Evolutionary conservation across 2,329 filamentous ascomycete genomes (phyloP), one percentile per base, ranked within the genome.

Genomic region (Nemania diffusa): DNA sequence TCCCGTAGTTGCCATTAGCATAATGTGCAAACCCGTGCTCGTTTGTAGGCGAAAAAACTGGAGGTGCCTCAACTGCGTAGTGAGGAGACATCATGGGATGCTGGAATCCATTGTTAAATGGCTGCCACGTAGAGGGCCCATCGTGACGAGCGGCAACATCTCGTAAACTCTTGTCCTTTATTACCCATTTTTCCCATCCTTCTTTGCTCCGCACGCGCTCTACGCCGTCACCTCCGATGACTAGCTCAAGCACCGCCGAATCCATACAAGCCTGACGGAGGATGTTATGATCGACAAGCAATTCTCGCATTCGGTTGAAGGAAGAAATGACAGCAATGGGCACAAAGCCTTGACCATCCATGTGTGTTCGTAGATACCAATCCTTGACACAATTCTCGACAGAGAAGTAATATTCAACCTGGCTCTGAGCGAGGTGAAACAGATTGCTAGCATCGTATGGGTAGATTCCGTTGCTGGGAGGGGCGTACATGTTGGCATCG

Each of bases 281-380:
- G 62, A 94, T 79, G 44, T 92, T 89, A 64, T 90, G 82, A 65
- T 97, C 90, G 57, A 88, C 87, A 0, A 91, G 91, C 32, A 97
- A 81, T 29, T 87, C 82, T 79, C 90, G 90, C 77, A 97, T 91
- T 66, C 96, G 91, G 79, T 93, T 93, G 84, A 99, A 99, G n/a
- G 85, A 86, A 24, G 91, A 87, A 73, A 99, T 91, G 65, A 97
- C 87, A 37, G 87, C 85, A 58, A 99, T 82, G 57, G 89, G 90
- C 15, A 97, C 94, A 76, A 94, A 98, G 20, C 96, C 96, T 78
- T 98, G 92, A 0, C 92, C 92, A 77, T 99, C 95, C 96, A 99
- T 98, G 73, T 94, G 90, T 75, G 88, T 90, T 64, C 96, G 91
- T 66, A 99, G 85, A 79, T 90, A 98, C 75, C 92, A 85, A 76